Conservation (phyloP, 2,329 filamentous ascomycete species). For the Tolypocladium pustulatum region DNA sequence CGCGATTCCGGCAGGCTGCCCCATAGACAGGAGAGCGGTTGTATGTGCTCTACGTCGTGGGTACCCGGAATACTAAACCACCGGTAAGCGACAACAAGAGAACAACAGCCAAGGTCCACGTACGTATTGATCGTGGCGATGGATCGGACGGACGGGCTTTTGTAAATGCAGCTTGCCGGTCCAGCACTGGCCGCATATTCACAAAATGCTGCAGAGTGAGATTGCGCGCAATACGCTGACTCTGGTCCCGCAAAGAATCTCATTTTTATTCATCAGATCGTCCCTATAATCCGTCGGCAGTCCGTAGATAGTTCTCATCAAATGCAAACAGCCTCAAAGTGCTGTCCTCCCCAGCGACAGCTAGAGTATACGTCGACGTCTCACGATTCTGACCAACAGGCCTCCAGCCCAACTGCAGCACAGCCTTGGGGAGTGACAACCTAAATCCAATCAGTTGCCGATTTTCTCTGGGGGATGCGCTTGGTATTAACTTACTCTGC, state of each 20-base stretch:
- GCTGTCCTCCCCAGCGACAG: conserved; percentile 49
- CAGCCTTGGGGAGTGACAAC: conserved; percentile 45
- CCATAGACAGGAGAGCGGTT: not conserved
- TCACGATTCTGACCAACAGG: conserved; percentile 28
- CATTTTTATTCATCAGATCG: conserved; percentile 2
- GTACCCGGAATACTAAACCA: too few species aligned
- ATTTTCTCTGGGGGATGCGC: too few species aligned
- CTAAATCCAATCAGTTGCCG: conserved; percentile 12
- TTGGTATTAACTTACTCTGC: conserved; percentile 26
- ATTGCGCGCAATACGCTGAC: not conserved
- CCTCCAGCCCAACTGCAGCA: conserved; percentile 61
- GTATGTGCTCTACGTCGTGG: not conserved
- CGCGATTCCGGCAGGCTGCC: not conserved
- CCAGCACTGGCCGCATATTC: not conserved
- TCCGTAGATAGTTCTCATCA: conserved; percentile 13
- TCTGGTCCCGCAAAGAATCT: not conserved
- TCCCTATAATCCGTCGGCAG: conserved; percentile 5
- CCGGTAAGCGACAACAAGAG: not conserved
- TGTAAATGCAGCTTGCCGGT: not conserved
- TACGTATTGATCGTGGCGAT: not conserved
- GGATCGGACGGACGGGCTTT: not conserved
- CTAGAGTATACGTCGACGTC: conserved; percentile 27
- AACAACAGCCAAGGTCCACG: not conserved
- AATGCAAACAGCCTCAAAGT: conserved; percentile 48
- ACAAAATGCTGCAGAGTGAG: not conserved